Evolutionary conservation across 345 rosid species (phyloP), one percentile per base, ranked within the genome.

Genomic region (Dipteronia dyeriana): DNA sequence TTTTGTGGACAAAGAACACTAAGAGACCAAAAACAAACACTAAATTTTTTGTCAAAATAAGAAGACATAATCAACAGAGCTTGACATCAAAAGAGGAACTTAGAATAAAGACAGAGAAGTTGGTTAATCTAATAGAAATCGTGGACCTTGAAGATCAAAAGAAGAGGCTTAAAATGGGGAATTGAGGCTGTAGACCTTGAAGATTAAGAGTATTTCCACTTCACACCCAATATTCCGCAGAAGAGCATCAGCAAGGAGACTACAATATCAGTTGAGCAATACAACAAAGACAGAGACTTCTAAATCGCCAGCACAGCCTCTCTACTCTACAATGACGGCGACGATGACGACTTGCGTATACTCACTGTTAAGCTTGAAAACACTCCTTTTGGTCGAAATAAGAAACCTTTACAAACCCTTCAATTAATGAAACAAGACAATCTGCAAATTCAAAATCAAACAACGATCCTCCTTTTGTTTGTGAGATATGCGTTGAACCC

Each of bases 211-310:
- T 75, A 70, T 22, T 20, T 70, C 26, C 17, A 56, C 19, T 68
- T 20, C 65, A 72, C 72, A 3, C 78, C 83, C 76, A 73, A 71
- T 45, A 67, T 78, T n/a, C n/a, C n/a, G 11, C 17, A n/a, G 7
- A 71, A 76, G 67, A 90, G 91, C 49, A 54, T 54, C 68, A 74
- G 82, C 8, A 79, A 77, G 70, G 78, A 16, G 9, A 77, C 66
- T 39, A 81, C 91, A 22, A 81, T 89, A 31, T 81, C 81, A 45
- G 87, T 85, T 23, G 91, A 89, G 54, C 76, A 76, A 13, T 84
- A 84, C 85, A 64, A 34, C 73, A 82, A 71, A 47, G 75, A 77
- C n/a, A 82, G 87, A 61, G 83, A 76, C 81, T 80, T 78, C 75
- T 71, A 73, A 7, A 31, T 57, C 38, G 78, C 77, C 34, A 38